Conservation (phyloP, 2,329 filamentous ascomycete species). For the Aspergillus oerlinghausenensis region DNA sequence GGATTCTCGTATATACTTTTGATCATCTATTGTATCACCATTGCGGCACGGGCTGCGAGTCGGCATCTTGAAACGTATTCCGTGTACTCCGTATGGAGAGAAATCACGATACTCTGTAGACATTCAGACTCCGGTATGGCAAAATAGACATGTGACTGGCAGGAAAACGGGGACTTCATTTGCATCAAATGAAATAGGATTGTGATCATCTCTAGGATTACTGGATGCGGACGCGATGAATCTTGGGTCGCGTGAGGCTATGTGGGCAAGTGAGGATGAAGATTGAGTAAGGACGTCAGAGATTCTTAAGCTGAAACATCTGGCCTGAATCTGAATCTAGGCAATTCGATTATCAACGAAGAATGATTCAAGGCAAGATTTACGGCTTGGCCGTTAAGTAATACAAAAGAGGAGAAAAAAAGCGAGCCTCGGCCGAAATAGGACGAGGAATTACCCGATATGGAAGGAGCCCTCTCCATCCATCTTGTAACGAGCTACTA, state of each 20-base stretch:
- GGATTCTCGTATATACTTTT: constrained; percentile 11
- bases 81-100: background rate
- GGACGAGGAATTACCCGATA: background rate
- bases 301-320: background rate
- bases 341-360: background rate
- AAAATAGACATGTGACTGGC: background rate
- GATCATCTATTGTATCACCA: background rate
- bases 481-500: background rate
- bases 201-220: constrained; percentile 15
- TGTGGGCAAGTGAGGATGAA: background rate
- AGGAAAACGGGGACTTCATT: background rate
- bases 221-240: constrained; percentile 5
- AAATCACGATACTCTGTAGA: background rate
- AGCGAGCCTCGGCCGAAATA: background rate
- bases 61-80: background rate
- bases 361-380: background rate
- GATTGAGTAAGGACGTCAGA: background rate
- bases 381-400: background rate
- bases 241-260: constrained; percentile 3
- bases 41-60: background rate
- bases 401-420: background rate
- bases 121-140: background rate
- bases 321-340: background rate
- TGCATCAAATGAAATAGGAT: constrained; percentile 3
- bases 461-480: background rate